phyloP scores from a whole-genome alignment of 768 basidiomycete species.

The Agaricus sinodeliciosus region DNA sequence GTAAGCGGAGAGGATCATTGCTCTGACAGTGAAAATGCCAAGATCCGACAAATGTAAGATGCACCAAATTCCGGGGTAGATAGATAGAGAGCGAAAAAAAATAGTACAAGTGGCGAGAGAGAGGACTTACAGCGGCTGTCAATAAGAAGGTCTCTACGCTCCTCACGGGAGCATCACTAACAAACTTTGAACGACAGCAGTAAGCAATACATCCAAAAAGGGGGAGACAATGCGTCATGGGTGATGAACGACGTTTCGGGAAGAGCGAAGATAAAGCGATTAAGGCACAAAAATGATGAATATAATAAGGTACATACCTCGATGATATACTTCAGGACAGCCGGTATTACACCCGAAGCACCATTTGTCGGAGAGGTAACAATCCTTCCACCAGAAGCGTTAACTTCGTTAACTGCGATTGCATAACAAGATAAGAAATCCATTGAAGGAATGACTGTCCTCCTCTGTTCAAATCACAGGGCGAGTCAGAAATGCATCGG shows the following conservation, averaged over 20 bases:
- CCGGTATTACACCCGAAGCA: conserved; percentile 90
- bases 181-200: conserved; percentile 45
- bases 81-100: background rate
- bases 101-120: background rate
- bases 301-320: conserved; percentile 41
- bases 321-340: conserved; percentile 82
- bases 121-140: conserved; percentile 66
- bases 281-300: too few relatives aligned
- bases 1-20: too few relatives aligned
- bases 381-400: conserved; percentile 87
- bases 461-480: conserved; percentile 41
- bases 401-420: conserved; percentile 93
- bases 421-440: conserved; percentile 94
- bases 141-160: conserved; percentile 85
- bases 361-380: conserved; percentile 95
- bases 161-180: conserved; percentile 87
- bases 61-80: too few relatives aligned
- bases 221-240: background rate
- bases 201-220: background rate
- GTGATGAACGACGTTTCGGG: background rate
- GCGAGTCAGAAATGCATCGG: background rate
- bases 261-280: too few relatives aligned
- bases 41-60: too few relatives aligned
- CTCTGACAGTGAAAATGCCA: too few relatives aligned
- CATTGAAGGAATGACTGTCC: conserved; percentile 85